phyloP scores from a whole-genome alignment of 2,329 filamentous ascomycete species.

The Xylariales sp. region DNA sequence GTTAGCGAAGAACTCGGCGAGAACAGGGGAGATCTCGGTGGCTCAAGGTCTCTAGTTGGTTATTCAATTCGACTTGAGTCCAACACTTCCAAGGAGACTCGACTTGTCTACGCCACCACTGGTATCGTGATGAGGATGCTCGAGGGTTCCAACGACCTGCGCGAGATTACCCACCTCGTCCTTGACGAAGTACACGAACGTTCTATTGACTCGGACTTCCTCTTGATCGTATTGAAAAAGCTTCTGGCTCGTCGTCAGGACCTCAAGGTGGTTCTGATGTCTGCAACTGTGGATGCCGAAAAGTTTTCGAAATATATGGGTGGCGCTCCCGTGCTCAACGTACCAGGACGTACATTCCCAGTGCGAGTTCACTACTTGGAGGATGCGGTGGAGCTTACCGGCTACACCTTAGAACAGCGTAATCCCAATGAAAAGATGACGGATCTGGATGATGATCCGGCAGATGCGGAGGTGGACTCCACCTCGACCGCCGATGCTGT shows the following conservation, averaged over 20 bases:
- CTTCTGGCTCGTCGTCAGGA: conserved; percentile 73
- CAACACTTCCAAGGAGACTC: conserved; percentile 75
- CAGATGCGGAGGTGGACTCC: conserved; percentile 44
- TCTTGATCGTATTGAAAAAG: conserved; percentile 86
- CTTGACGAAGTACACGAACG: conserved; percentile 98
- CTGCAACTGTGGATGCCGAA: conserved; percentile 89
- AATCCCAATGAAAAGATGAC: conserved; percentile 47
- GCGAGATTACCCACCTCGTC: conserved; percentile 87
- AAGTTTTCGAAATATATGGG: conserved; percentile 86
- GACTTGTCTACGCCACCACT: conserved; percentile 83
- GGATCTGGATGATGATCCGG: conserved; percentile 59
- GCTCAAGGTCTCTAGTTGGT: conserved; percentile 77
- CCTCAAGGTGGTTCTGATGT: conserved; percentile 94
- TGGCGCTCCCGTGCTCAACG: conserved; percentile 79
- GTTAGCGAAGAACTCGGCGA: conserved; percentile 96
- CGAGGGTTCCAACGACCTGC: conserved; percentile 79
- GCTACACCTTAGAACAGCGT: conserved; percentile 58
- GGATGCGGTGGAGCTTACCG: conserved; percentile 85
- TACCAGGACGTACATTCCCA: conserved; percentile 90
- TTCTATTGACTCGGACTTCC: conserved; percentile 93
- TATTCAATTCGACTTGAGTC: conserved; percentile 93
- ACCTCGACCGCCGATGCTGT: conserved; percentile 54
- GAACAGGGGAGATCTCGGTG: conserved; percentile 75
- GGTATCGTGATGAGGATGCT: conserved; percentile 98
- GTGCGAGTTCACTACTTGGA: conserved; percentile 86